Percentiles rank a stretch among this genome's conserved stretches.
These are phyloP conservation scores for Pecoramyces ruminantium DNA, from an alignment of 192 early-diverging fungal genomes.

Conservation along the genomic window DNA sequence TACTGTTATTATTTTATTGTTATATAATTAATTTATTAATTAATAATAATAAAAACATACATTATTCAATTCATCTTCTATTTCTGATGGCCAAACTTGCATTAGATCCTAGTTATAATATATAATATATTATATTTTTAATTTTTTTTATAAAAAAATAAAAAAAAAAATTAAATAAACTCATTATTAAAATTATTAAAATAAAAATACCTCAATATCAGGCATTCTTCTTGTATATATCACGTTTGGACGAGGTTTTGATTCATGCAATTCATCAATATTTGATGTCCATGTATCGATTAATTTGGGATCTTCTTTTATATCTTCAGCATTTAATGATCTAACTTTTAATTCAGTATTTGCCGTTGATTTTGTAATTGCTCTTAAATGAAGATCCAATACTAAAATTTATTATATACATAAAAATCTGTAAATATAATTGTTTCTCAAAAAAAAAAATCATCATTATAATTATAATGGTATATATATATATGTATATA, in stretches of 20 bases:
- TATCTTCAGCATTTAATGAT: constrained; percentile 8
- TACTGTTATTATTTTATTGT: no score
- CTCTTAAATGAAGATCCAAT: constrained; percentile 28
- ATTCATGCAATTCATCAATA: constrained; percentile 27
- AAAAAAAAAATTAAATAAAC: no score
- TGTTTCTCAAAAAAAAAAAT: no score
- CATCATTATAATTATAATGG: no score
- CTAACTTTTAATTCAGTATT: constrained; percentile 16
- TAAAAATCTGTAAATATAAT: not conserved
- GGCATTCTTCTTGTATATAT: constrained; percentile 28
- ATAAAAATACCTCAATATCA: constrained; percentile 18
- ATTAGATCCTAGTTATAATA: constrained; percentile 15
- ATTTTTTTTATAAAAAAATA: no score
- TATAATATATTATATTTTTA: no score
- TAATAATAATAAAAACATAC: constrained; percentile 6
- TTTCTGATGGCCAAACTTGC: constrained; percentile 34
- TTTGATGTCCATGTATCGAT: constrained; percentile 32
- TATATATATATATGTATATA: not conserved
- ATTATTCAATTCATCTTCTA: constrained; percentile 22
- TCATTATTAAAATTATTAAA: not conserved
- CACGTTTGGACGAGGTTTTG: constrained; percentile 17
- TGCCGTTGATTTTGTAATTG: constrained; percentile 18
- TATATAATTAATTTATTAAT: no score
- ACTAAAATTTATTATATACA: constrained; percentile 7
- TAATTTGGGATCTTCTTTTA: constrained; percentile 12